Evolutionary conservation across 257 asterid species (phyloP).

Genomic region (Gentiana macrophylla): DNA sequence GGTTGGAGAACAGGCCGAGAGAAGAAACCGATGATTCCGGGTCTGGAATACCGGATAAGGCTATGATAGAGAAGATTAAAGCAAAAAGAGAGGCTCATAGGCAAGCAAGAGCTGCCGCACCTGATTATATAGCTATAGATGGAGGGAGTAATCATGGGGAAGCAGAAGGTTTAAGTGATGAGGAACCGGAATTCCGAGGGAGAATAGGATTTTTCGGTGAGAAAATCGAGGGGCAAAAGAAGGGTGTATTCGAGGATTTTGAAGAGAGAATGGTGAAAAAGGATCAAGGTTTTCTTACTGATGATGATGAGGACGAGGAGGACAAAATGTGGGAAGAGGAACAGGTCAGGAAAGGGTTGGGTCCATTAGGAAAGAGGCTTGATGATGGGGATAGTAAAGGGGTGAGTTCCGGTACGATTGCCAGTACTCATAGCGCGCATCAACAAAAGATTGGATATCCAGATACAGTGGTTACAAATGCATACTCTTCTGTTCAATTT

Average conservation of each 20-base stretch:
- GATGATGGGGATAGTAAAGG: conserved; percentile 60
- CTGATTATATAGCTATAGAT: conserved; percentile 78
- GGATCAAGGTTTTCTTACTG: conserved; percentile 30
- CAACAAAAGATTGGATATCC: conserved; percentile 34
- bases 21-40: conserved; percentile 26
- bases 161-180: conserved; percentile 92
- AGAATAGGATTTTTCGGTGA: conserved; percentile 88
- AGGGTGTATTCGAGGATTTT: conserved; percentile 81
- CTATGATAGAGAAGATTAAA: conserved; percentile 58
- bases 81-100: conserved; percentile 90
- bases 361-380: conserved; percentile 66
- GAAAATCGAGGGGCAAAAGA: conserved; percentile 45
- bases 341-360: conserved; percentile 90
- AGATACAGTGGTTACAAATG: conserved; percentile 22
- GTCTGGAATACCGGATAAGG: conserved; percentile 53
- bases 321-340: conserved; percentile 98
- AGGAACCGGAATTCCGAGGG: conserved; percentile 82
- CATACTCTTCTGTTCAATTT: conserved; percentile 30
- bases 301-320: conserved; percentile 62
- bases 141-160: conserved; percentile 97
- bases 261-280: conserved; percentile 46
- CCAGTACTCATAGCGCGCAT: conserved; percentile 27
- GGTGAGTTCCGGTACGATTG: conserved; percentile 16
- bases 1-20: conserved; percentile 27
- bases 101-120: conserved; percentile 72